A percentile compares a stretch with the other conserved stretches of the same genome.
Evolutionary conservation across 2,329 filamentous ascomycete species (phyloP).

Genomic region (Cladophialophora psammophila): DNA sequence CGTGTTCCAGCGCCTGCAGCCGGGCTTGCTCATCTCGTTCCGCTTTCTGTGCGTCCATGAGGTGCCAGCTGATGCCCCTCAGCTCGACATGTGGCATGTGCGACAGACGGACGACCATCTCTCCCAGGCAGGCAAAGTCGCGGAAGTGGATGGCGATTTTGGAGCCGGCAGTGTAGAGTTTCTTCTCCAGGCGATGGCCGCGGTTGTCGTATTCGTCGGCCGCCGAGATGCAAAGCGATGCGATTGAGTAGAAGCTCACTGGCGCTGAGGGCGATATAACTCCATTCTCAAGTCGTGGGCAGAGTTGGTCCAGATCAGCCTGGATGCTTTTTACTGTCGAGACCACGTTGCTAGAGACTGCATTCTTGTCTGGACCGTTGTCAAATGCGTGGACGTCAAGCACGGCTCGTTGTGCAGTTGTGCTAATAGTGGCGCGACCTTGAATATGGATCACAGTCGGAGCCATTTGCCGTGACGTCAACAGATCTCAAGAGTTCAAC

Average conservation of each 20-base stretch:
- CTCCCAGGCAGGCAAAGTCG: conserved; percentile 39
- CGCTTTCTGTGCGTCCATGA: conserved; percentile 40
- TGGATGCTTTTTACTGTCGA: conserved; percentile 22
- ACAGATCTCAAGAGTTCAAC: background rate
- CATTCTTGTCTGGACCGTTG: conserved; percentile 20
- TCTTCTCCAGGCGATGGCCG: conserved; percentile 24
- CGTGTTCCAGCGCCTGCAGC: conserved; percentile 40
- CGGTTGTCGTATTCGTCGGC: conserved; percentile 28
- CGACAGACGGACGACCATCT: conserved; percentile 37
- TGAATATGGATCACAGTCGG: conserved; percentile 30
- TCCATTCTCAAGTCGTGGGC: conserved; percentile 11
- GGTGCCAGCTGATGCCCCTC: conserved; percentile 39
- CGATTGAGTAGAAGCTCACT: conserved; percentile 35
- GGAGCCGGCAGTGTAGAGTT: conserved; percentile 37
- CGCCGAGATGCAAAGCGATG: conserved; percentile 33
- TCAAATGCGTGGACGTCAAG: conserved; percentile 22
- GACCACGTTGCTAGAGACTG: conserved; percentile 27
- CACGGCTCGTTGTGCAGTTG: conserved; percentile 20
- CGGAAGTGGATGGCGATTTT: conserved; percentile 40
- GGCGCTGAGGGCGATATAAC: conserved; percentile 34
- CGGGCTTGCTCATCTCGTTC: conserved; percentile 38
- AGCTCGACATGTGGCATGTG: conserved; percentile 40
- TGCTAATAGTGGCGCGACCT: conserved; percentile 21
- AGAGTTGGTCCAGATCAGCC: conserved; percentile 14
- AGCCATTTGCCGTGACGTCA: background rate